Evolutionary conservation across 2,329 filamentous ascomycete species (phyloP).

Genomic region (Xylariaceae sp.): DNA sequence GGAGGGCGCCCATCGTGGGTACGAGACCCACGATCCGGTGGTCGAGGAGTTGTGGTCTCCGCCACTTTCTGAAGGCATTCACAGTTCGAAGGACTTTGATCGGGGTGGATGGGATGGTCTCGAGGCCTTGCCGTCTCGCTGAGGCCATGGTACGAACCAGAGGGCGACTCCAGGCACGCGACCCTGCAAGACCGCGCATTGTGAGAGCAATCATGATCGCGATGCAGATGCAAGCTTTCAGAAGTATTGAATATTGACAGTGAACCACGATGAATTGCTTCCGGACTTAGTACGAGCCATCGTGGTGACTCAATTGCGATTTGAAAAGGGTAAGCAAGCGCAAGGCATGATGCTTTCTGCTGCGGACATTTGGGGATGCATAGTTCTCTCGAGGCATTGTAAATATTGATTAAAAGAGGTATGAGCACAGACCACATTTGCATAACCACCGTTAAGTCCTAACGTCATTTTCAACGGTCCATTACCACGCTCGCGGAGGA

Average conservation of each 20-base stretch:
- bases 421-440: conserved; percentile 10
- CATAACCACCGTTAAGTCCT: not conserved
- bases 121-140: conserved; percentile 34
- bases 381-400: not conserved
- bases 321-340: conserved; percentile 19
- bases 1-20: conserved; percentile 97
- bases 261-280: conserved; percentile 28
- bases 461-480: conserved; percentile 24
- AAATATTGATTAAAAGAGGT: conserved; percentile 6
- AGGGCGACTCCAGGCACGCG: conserved; percentile 30
- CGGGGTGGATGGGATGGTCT: conserved; percentile 60
- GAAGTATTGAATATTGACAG: conserved; percentile 6
- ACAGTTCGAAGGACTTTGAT: conserved; percentile 81
- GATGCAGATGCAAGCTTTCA: not conserved
- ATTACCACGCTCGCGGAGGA: not conserved
- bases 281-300: conserved; percentile 36
- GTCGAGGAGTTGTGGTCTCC: conserved; percentile 67
- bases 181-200: conserved; percentile 31
- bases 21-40: conserved; percentile 83
- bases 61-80: conserved; percentile 71
- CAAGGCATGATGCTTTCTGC: conserved; percentile 41
- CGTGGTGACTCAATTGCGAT: conserved; percentile 33
- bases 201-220: conserved; percentile 33
- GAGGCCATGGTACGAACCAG: conserved; percentile 34
- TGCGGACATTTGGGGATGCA: conserved; percentile 39